Evolutionary conservation across 176 grass and related monocot species (phyloP), one percentile per base, ranked within the genome.

Genomic region (Avena atlantica): DNA sequence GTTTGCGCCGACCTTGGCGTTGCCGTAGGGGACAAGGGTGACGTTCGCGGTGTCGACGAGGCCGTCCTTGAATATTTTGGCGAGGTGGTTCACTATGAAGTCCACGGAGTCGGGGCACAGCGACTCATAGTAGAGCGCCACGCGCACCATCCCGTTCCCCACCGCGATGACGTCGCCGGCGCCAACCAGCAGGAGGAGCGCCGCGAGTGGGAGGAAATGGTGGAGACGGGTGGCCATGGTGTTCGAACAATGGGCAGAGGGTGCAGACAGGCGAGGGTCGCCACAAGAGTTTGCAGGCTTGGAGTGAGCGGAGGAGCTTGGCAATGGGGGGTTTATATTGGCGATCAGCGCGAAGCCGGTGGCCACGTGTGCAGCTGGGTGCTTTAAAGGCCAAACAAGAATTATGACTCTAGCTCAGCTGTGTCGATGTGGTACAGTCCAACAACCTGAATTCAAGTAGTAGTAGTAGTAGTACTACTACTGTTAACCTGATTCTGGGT

Each of bases 41-140:
- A 89, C 74, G 42, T 92, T 23, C 15, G 55, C 2, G 74, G 60
- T 78, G 49, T 73, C 74, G 40, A 83, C 56, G 65, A 92, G 84
- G 67, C 84, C 87, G 52, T 92, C 75, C 64, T 24, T n/a, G 80
- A 89, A 92, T 36, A 87, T 31, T 68, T 17, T 87, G 67, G 84
- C 20, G 84, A 92, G 90, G 59, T 44, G 2, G 19, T 84, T 13
- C 87, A 89, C 90, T 83, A 92, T 25, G 84, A 92, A 92, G 25
- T 23, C 31, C 16, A 83, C 84, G 27, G 87, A 92, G 84, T 45
- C 78, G 11, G 87, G 90, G 83, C 90, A 92, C 74, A 89, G 79
- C 48, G 87, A 89, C 87, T 92, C 90, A 74, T 92, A 92, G 80
- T 92, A 92, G 48, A 87, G 87, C 15, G 48, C 83, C 58, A 92